Evolutionary conservation across 169 alveolate species (phyloP).

Genomic region (Perkinsus olseni): DNA sequence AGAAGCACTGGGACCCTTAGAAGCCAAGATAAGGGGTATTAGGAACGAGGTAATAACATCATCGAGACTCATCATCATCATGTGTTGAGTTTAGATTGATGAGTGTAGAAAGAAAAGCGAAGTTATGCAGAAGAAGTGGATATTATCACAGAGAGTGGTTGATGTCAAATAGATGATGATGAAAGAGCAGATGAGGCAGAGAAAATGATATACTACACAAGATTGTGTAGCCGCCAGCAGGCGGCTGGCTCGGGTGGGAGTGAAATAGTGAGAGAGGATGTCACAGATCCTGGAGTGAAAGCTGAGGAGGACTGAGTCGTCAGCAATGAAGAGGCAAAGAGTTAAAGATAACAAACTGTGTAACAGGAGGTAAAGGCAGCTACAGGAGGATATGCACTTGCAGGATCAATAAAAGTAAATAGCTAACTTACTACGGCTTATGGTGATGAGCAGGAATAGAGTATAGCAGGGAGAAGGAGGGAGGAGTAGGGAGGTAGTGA

Average conservation of each 20-base stretch:
- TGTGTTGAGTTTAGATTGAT: too few relatives aligned
- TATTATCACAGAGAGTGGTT: slow-evolving; percentile 53
- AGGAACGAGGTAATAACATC: slow-evolving; percentile 29
- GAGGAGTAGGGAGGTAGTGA: slow-evolving; percentile 56
- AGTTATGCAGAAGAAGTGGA: slow-evolving; percentile 65
- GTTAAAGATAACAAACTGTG: background rate
- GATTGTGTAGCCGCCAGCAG: slow-evolving; percentile 42
- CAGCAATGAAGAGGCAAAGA: background rate
- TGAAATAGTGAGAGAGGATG: background rate
- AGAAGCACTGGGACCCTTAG: slow-evolving; percentile 57
- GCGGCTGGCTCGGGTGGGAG: background rate
- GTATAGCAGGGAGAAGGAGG: background rate
- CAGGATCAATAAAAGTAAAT: background rate
- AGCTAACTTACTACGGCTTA: background rate
- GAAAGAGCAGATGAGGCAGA: slow-evolving; percentile 40
- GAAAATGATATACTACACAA: slow-evolving; percentile 48
- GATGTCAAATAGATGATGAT: slow-evolving; percentile 46
- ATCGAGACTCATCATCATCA: too few relatives aligned
- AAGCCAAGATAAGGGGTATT: slow-evolving; percentile 38
- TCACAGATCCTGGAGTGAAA: background rate
- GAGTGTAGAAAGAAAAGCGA: slow-evolving; percentile 52
- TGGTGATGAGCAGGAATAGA: background rate
- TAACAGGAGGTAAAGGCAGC: background rate
- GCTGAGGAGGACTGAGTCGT: background rate
- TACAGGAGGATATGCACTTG: background rate